These are phyloP conservation scores for Metschnikowia orientalis DNA, from an alignment of 805 yeast genomes.

Conservation along the genomic window DNA sequence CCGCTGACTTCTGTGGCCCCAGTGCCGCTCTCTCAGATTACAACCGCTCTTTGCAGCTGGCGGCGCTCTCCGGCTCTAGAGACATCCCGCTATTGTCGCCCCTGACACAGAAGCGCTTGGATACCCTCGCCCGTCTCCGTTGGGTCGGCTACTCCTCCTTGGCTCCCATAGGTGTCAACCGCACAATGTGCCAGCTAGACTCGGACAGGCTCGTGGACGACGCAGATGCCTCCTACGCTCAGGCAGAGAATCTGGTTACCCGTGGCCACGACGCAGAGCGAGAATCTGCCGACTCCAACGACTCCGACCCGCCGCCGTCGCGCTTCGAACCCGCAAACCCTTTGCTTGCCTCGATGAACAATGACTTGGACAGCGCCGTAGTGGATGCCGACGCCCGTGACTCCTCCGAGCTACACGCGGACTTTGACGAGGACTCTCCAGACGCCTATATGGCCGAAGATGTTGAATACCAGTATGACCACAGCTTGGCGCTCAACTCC, in stretches of 20 bases:
- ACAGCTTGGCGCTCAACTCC: constrained; percentile 17
- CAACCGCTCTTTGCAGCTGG: constrained; percentile 19
- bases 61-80: constrained; percentile 10
- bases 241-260: constrained; percentile 16
- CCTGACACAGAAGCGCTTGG: constrained; percentile 18
- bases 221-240: constrained; percentile 9
- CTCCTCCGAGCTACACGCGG: constrained; percentile 18
- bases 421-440: constrained; percentile 30
- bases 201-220: constrained; percentile 10
- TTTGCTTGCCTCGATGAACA: constrained; percentile 6
- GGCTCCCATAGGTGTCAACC: constrained; percentile 37
- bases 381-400: constrained; percentile 23
- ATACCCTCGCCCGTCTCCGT: constrained; percentile 25
- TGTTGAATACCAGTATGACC: constrained; percentile 43
- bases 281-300: constrained; percentile 1
- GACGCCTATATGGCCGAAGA: constrained; percentile 48
- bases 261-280: constrained; percentile 4
- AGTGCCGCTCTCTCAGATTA: constrained; percentile 19
- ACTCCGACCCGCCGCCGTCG: constrained; percentile 3
- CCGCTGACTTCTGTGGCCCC: constrained; percentile 38
- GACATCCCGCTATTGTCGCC: constrained; percentile 19
- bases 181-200: constrained; percentile 39
- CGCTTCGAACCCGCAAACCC: neutral
- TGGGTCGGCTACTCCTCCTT: constrained; percentile 32
- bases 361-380: constrained; percentile 16